Conservation (phyloP, 306 rosid species). For the Acacia melanoxylon region DNA sequence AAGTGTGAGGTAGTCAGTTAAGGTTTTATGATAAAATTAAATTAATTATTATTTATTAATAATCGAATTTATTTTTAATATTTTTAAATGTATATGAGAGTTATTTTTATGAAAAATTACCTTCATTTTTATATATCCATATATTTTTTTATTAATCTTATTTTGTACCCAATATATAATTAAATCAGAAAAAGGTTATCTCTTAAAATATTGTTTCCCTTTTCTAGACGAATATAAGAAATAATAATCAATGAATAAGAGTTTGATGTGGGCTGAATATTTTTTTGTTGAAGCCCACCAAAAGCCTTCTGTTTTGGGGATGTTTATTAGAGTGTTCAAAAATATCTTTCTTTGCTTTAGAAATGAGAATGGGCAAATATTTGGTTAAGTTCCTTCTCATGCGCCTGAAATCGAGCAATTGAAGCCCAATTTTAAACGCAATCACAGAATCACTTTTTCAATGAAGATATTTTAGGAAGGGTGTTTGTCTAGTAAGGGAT, state of each 20-base stretch:
- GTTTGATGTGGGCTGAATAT: not conserved
- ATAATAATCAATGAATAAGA: not conserved
- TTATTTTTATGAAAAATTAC: too few relatives aligned
- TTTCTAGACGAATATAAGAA: not conserved
- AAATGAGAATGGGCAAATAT: not conserved
- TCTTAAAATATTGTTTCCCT: not conserved
- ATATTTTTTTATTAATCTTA: not conserved
- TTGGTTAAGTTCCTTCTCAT: too few relatives aligned
- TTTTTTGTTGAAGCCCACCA: not conserved
- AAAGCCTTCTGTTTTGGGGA: not conserved
- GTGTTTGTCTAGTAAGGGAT: too few relatives aligned
- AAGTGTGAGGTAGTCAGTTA: not conserved
- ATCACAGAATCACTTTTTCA: too few relatives aligned
- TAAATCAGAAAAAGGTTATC: not conserved
- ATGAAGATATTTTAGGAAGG: too few relatives aligned
- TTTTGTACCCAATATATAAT: not conserved
- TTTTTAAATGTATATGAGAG: not conserved
- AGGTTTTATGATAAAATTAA: not conserved
- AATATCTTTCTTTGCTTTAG: not conserved
- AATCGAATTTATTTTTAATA: not conserved
- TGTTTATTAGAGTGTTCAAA: not conserved
- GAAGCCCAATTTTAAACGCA: not conserved
- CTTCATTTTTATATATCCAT: not conserved
- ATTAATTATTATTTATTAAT: not conserved
- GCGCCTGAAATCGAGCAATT: too few relatives aligned